phyloP scores from a whole-genome alignment of 2,329 filamentous ascomycete species.

The Tolypocladium amazonense region DNA sequence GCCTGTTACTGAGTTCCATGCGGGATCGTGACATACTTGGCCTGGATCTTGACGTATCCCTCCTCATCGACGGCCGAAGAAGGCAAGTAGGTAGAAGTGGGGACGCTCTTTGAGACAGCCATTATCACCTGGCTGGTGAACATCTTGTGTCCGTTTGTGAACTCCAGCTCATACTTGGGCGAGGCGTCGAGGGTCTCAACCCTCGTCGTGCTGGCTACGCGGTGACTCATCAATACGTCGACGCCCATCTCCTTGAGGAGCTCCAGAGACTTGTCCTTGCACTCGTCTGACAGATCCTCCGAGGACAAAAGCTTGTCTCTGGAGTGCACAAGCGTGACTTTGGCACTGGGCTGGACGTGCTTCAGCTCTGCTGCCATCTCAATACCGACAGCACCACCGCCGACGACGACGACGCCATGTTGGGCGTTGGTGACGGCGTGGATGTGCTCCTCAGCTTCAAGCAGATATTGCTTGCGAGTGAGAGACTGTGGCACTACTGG shows the following conservation, averaged over 20 bases:
- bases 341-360: constrained; percentile 48
- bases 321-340: constrained; percentile 68
- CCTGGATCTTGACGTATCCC: constrained; percentile 53
- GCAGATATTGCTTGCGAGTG: constrained; percentile 50
- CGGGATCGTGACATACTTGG: constrained; percentile 30
- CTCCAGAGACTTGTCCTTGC: constrained; percentile 50
- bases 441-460: constrained; percentile 52
- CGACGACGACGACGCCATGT: constrained; percentile 59
- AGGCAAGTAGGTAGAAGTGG: constrained; percentile 55
- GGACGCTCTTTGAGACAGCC: constrained; percentile 53
- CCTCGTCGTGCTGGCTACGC: constrained; percentile 39
- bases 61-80: constrained; percentile 46
- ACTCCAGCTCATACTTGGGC: constrained; percentile 36
- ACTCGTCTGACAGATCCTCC: constrained; percentile 59
- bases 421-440: constrained; percentile 37
- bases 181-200: constrained; percentile 32
- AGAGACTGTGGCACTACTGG: constrained; percentile 62
- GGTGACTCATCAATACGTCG: constrained; percentile 50
- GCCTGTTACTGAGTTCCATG: neutral
- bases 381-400: constrained; percentile 67
- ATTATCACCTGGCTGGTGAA: constrained; percentile 56
- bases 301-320: constrained; percentile 59
- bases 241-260: constrained; percentile 53
- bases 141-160: constrained; percentile 50
- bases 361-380: constrained; percentile 77